These are phyloP conservation scores for Rossbeevera mucosa DNA, from an alignment of 768 basidiomycete species.

Conservation along the genomic window DNA sequence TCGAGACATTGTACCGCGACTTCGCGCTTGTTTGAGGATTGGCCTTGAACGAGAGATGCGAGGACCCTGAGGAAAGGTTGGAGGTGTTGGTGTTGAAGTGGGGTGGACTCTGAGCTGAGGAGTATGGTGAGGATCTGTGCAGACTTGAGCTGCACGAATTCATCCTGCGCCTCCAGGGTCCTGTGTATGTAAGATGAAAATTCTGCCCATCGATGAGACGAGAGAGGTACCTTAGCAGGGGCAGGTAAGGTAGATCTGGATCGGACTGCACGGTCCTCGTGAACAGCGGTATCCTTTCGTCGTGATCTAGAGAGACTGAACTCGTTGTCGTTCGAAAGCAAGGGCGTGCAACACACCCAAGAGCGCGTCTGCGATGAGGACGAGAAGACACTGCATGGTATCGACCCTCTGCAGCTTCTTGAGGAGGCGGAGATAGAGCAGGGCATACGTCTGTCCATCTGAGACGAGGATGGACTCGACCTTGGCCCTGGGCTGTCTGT, in stretches of 20 bases:
- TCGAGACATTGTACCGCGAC: conserved; percentile 90
- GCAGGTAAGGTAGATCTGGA: conserved; percentile 74
- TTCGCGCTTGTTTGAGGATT: conserved; percentile 69
- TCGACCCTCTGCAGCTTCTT: conserved; percentile 82
- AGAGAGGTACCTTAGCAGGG: conserved; percentile 62
- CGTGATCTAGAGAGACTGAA: conserved; percentile 57
- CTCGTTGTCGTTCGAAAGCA: background rate
- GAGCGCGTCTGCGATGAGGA: conserved; percentile 85
- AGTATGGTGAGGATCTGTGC: conserved; percentile 85
- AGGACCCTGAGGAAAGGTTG: conserved; percentile 58
- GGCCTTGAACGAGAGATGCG: conserved; percentile 56
- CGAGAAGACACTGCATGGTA: conserved; percentile 82
- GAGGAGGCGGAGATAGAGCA: conserved; percentile 85
- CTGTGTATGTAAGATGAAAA: conserved; percentile 44
- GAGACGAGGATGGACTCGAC: conserved; percentile 74
- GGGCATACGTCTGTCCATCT: conserved; percentile 78
- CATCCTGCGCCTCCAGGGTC: conserved; percentile 80
- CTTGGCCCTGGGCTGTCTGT: conserved; percentile 71
- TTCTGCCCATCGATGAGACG: background rate
- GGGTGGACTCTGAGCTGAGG: conserved; percentile 55
- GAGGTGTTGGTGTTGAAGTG: conserved; percentile 48
- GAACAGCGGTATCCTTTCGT: conserved; percentile 80
- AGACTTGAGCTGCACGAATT: conserved; percentile 91
- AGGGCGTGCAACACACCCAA: conserved; percentile 47
- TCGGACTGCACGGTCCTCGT: conserved; percentile 56